Evolutionary conservation across 148 eudicot species (phyloP).

Genomic region (Tetragonia tetragonoides): DNA sequence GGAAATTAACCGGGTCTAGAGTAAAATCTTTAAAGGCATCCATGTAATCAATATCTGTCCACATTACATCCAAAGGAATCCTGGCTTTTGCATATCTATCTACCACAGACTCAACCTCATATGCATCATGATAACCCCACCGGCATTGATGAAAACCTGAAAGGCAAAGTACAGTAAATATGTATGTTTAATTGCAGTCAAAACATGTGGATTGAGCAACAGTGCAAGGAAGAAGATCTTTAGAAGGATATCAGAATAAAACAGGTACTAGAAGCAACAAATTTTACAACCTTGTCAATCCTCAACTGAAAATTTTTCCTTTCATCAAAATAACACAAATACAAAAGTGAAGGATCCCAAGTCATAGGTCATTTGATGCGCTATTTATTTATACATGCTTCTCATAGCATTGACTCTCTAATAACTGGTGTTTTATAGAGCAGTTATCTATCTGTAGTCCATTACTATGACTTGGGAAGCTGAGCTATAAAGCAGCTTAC

Average conservation of each 20-base stretch:
- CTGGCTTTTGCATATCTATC: conserved; percentile 31
- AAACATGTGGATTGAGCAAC: neutral
- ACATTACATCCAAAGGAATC: conserved; percentile 53
- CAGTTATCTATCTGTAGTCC: too few species aligned
- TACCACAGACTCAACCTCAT: conserved; percentile 41
- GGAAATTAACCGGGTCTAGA: conserved; percentile 44
- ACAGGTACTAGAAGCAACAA: neutral
- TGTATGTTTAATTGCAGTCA: neutral
- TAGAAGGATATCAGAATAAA: neutral
- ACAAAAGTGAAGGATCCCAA: neutral
- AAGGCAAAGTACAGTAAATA: neutral
- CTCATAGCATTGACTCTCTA: too few species aligned
- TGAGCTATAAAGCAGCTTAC: too few species aligned
- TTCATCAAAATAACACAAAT: neutral
- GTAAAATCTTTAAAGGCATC: conserved; percentile 48
- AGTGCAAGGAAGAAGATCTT: neutral
- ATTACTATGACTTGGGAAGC: too few species aligned
- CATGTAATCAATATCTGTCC: conserved; percentile 63
- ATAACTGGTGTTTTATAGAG: too few species aligned
- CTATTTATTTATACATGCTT: neutral
- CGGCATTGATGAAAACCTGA: conserved; percentile 57
- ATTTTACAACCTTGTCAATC: neutral
- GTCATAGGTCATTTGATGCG: neutral
- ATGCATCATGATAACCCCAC: conserved; percentile 37
- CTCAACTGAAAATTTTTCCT: neutral